Evolutionary conservation across 768 basidiomycete genomes (phyloP).

Genomic region (Serendipita sp.): DNA sequence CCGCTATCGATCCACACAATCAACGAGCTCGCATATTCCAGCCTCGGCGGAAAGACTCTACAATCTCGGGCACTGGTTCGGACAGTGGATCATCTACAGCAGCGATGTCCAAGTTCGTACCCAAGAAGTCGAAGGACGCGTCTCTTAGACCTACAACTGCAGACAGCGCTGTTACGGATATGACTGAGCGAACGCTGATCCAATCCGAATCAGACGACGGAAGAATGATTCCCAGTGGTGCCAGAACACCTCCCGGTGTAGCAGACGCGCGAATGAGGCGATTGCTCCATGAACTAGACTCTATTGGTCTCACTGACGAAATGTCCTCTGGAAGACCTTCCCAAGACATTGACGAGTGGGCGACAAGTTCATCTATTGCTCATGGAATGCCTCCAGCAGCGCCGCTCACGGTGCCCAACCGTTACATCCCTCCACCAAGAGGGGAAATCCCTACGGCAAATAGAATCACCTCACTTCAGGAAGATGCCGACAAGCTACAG

Average conservation of each 20-base stretch:
- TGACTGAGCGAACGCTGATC: constrained; percentile 1
- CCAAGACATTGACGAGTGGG: neutral
- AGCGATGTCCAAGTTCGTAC: neutral
- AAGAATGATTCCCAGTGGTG: neutral
- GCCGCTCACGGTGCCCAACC: neutral
- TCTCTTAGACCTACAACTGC: neutral
- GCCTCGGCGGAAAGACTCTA: neutral
- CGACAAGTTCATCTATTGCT: neutral
- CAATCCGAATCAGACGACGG: neutral
- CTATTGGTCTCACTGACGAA: neutral
- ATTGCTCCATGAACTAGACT: constrained; percentile 1
- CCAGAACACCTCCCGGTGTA: neutral
- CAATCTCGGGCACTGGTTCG: neutral
- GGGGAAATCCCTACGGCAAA: neutral
- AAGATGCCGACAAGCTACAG: neutral
- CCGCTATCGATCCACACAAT: neutral
- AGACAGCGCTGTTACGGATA: neutral
- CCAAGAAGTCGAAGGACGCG: neutral
- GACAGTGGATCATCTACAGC: neutral
- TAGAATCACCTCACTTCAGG: neutral
- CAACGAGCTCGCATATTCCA: neutral
- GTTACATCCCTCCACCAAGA: neutral
- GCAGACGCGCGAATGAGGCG: neutral
- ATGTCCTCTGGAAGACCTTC: neutral
- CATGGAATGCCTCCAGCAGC: neutral